Evolutionary conservation across 2,329 filamentous ascomycete genomes (phyloP).

Genomic region (Bertia moriformis): DNA sequence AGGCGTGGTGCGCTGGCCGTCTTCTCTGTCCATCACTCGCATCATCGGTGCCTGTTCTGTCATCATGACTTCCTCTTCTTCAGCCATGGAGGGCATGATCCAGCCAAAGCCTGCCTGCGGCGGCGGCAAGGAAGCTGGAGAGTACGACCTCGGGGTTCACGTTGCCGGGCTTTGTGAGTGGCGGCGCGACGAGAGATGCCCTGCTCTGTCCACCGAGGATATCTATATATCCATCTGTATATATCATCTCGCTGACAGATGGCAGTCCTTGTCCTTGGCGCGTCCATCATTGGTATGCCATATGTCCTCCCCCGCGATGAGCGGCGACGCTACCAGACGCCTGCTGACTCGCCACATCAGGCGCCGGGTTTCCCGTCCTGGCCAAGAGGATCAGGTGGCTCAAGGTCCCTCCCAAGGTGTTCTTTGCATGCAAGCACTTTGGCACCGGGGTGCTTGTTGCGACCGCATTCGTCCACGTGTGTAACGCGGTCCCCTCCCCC

Average conservation of each 20-base stretch:
- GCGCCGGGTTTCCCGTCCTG: conserved; percentile 34
- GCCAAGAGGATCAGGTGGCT: conserved; percentile 41
- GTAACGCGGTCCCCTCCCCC: conserved; percentile 16
- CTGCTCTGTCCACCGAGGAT: not conserved
- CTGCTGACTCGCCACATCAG: no score
- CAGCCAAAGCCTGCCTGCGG: conserved; percentile 22
- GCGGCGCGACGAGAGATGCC: no score
- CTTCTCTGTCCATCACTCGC: no score
- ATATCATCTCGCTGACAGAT: conserved; percentile 5
- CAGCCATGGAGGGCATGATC: conserved; percentile 12
- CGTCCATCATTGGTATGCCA: conserved; percentile 24
- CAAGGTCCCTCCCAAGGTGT: conserved; percentile 38
- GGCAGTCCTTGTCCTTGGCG: conserved; percentile 22
- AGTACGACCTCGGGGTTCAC: conserved; percentile 26
- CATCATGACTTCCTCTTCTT: conserved; percentile 2
- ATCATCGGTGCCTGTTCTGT: not conserved
- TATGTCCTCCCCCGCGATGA: conserved; percentile 5
- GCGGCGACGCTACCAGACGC: conserved; percentile 1
- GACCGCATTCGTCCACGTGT: conserved; percentile 58
- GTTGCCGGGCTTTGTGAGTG: conserved; percentile 24
- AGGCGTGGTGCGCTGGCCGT: not conserved
- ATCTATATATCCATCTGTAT: not conserved
- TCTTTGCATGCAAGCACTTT: conserved; percentile 52
- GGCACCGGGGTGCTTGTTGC: conserved; percentile 60
- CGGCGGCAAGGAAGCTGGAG: conserved; percentile 16